Percentiles rank a stretch among this genome's conserved stretches.
phyloP scores from a whole-genome alignment of 139 green algal genomes.

The Diplosphaera chodatii region DNA sequence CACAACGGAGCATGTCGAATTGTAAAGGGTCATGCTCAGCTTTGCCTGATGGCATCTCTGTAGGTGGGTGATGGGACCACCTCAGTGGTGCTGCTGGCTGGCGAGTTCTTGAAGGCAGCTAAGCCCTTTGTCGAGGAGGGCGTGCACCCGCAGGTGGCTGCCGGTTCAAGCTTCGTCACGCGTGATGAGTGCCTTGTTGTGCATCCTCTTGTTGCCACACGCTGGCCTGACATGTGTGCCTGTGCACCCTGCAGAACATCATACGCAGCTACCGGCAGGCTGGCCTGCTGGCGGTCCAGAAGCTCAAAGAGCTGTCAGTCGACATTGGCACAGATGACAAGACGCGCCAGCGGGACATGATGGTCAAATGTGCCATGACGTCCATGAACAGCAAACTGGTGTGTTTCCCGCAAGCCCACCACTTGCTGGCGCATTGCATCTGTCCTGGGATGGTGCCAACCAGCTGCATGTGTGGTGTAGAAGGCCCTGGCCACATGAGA shows the following conservation, averaged over 20 bases:
- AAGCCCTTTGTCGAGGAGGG: slow-evolving; percentile 97
- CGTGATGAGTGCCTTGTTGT: too few relatives aligned
- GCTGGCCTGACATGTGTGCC: too few relatives aligned
- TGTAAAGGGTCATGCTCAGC: too few relatives aligned
- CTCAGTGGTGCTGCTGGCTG: slow-evolving; percentile 94
- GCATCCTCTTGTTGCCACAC: too few relatives aligned
- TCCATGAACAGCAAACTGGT: slow-evolving; percentile 96
- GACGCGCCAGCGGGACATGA: slow-evolving; percentile 69
- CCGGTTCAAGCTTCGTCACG: too few relatives aligned
- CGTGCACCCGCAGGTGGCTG: slow-evolving; percentile 84
- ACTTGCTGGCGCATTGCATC: too few relatives aligned
- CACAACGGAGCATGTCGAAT: too few relatives aligned
- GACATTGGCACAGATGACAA: slow-evolving; percentile 67
- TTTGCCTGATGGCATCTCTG: too few relatives aligned
- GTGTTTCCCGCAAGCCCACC: too few relatives aligned
- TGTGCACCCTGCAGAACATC: slow-evolving; percentile 70
- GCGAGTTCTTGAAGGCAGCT: slow-evolving; percentile 88
- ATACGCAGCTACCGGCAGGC: slow-evolving; percentile 83
- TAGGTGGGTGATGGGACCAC: slow-evolving; percentile 98
- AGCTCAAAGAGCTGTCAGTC: slow-evolving; percentile 72
- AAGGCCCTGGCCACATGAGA: not conserved
- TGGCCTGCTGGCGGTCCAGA: slow-evolving; percentile 62
- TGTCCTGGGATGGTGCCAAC: too few relatives aligned
- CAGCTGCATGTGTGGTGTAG: too few relatives aligned
- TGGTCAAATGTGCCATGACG: slow-evolving; percentile 92